These are phyloP conservation scores for Aspergillus neotritici DNA, from an alignment of 2,329 filamentous ascomycete genomes.

Conservation along the genomic window DNA sequence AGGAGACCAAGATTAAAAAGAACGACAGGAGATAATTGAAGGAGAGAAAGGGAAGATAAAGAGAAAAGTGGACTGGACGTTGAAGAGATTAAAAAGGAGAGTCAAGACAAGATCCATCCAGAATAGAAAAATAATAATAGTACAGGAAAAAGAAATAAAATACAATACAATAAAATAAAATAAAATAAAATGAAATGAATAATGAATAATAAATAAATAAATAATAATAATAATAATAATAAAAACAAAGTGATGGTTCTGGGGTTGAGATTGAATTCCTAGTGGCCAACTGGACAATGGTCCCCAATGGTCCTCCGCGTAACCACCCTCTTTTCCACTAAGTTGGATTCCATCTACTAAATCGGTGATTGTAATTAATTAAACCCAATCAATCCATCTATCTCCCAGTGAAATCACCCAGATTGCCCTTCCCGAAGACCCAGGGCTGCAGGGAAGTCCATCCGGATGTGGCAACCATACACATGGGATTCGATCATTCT, in stretches of 20 bases:
- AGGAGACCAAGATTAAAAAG: slow-evolving; percentile 12
- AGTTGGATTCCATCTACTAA: too few relatives aligned
- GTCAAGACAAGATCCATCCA: slow-evolving; percentile 16
- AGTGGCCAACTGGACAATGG: too few relatives aligned
- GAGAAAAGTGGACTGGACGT: slow-evolving; percentile 14
- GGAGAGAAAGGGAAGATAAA: slow-evolving; percentile 10
- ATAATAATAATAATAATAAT: not conserved
- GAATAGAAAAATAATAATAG: slow-evolving; percentile 2
- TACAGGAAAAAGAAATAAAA: not conserved
- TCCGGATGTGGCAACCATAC: too few relatives aligned
- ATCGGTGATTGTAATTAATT: too few relatives aligned
- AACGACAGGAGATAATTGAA: slow-evolving; percentile 6
- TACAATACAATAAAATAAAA: not conserved
- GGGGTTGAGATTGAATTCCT: too few relatives aligned
- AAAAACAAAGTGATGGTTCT: not conserved
- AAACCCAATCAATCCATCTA: too few relatives aligned
- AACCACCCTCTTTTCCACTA: too few relatives aligned
- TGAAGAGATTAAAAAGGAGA: slow-evolving; percentile 16
- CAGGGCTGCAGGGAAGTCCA: too few relatives aligned
- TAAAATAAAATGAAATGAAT: slow-evolving; percentile 1
- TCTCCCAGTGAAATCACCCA: too few relatives aligned
- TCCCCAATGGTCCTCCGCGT: too few relatives aligned
- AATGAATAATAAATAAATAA: not conserved
- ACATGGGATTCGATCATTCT: too few relatives aligned
- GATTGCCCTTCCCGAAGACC: too few relatives aligned